Evolutionary conservation across 345 rosid genomes (phyloP), one percentile per base, ranked within the genome.

Genomic region (Eucalyptus viminalis): DNA sequence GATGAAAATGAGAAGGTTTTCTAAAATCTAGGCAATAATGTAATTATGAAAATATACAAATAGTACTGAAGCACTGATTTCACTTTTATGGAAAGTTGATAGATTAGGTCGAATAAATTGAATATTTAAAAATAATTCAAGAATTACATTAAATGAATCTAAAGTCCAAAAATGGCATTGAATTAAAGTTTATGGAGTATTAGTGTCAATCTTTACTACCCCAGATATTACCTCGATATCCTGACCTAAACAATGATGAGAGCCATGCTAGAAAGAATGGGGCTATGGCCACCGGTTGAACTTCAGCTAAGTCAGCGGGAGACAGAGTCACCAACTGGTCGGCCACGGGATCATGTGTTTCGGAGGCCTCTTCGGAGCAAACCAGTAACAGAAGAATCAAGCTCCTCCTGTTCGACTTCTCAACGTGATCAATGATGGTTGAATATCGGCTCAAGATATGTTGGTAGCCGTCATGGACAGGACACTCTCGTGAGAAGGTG

Each of bases 81-180:
- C 29, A 11, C 15, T 76, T 40, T 76, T 25, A 21, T 76, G 37
- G 37, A 65, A 65, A 65, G 0, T 65, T 15, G 11, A 0, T 16
- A 4, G 2, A 65, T 8, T n/a, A n/a, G 7, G 13, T 40, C 0
- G 5, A 21, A 76, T 12, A 11, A 40, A 11, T 21, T 21, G 8
- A 11, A 21, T 21, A 37, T 37, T 37, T 72, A 19, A 3, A 5
- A 72, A 37, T 19, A 72, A 4, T 72, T 72, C 22, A 72, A 72
- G 5, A 37, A 10, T 6, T 37, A 21, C 2, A 72, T 37, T 37
- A 37, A 72, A 72, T 5, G 15, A 37, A 19, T 37, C 5, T 3
- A 22, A 37, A 72, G 27, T 37, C 6, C 3, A 21, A 72, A 9
- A 22, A 37, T 37, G 2, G 3, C 4, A 37, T 37, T 10, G 9